Base-by-base conservation (phyloP, 1,284 basidiomycete genomes). In the Fomitopsis schrenkii region DNA sequence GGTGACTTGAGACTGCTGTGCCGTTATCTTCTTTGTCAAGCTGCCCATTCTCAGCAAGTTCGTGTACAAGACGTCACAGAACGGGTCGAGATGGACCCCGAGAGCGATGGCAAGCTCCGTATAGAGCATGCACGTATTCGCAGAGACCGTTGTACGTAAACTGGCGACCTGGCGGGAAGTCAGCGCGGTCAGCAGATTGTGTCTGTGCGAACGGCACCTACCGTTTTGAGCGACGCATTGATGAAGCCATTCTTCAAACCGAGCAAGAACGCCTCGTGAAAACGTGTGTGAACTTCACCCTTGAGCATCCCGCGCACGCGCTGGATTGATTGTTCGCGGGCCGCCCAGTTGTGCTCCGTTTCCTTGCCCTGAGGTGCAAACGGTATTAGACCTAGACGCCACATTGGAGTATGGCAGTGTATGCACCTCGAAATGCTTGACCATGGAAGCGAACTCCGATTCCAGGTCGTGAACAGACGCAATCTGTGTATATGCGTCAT, bases 331-430 rank as follows among this genome's bases (percentile, higher is more conserved):
- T 84, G 86, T 65, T 99, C 97, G 64, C 97, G 84, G 28, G 82
- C 78, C 46, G 86, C 82, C 97, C 97, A 99, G 71, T 99, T 99
- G 68, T 97, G 93, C 71, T 99, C 97, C 0, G 93, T 94, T 77
- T 99, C 97, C 76, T 88, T 97, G 17, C 95, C 95, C 87, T 95
- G 64, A 65, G 65, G 53, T 63, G 50, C 60, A 59, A 52, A 60
- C 64, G 41, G 55, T 62, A 60, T 59, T 28, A 56, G 48, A 64
- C 12, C 57, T 55, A 35, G 17, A 48, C 57, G 15, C 45, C 48
- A 50, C 45, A n/a, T 33, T n/a, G 28, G 14, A 52, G 6, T 7
- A 33, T 50, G 45, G 40, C 55, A 62, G 60, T 58, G 55, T 12
- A 70, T 76, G 59, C 70, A 89, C 93, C 75, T 94, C 91, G 69